A percentile compares a stretch with the other conserved stretches of the same genome.
Conservation (phyloP, 768 basidiomycete species). For the Ramaria sp. region DNA sequence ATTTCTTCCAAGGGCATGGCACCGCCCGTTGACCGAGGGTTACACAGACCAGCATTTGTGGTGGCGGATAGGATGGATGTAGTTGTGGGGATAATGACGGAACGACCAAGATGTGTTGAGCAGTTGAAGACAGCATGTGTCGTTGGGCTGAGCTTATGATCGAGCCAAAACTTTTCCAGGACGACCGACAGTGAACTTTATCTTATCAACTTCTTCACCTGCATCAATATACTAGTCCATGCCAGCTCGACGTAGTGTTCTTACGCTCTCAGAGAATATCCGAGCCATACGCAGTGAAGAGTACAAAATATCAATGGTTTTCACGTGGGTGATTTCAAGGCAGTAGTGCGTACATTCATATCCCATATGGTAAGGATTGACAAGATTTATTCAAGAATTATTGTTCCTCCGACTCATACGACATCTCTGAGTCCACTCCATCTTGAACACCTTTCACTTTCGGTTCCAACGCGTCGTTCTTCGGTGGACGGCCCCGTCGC, state of each 20-base stretch:
- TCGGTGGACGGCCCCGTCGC: conserved; percentile 1
- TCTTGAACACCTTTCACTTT: neutral
- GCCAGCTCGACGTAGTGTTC: too few species aligned
- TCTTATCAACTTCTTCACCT: too few species aligned
- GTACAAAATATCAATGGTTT: too few species aligned
- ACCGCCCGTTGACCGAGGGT: conserved; percentile 31
- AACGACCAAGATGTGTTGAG: conserved; percentile 29
- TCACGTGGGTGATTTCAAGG: too few species aligned
- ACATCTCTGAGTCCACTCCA: neutral
- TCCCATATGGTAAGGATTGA: too few species aligned
- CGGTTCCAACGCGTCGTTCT: neutral
- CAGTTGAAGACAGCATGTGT: conserved; percentile 34
- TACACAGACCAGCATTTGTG: conserved; percentile 34
- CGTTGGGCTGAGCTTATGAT: too few species aligned
- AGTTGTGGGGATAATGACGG: conserved; percentile 30
- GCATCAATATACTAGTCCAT: too few species aligned
- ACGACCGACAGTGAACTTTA: too few species aligned
- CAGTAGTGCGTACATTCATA: too few species aligned
- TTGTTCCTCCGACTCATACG: conserved; percentile 7
- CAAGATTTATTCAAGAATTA: neutral
- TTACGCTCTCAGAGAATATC: too few species aligned
- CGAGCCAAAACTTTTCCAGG: too few species aligned
- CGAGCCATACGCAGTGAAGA: too few species aligned
- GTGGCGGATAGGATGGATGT: conserved; percentile 47
- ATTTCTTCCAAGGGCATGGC: conserved; percentile 35